Evolutionary conservation across 2,329 filamentous ascomycete species (phyloP).

Genomic region (Aspergillus sp.): DNA sequence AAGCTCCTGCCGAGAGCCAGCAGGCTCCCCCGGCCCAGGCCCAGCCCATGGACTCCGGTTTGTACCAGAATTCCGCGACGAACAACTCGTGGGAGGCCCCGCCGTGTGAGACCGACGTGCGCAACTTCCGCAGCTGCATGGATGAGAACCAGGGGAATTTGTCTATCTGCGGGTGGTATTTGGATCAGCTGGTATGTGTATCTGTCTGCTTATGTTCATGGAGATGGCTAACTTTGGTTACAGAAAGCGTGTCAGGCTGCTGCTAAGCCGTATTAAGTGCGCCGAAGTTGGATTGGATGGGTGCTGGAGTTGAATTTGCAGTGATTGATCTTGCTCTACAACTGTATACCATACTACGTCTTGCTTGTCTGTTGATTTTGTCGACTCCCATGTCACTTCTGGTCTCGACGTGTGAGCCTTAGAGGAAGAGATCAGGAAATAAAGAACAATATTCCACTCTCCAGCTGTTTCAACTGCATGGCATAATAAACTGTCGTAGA

Average conservation of each 20-base stretch:
- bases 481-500: no score
- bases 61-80: slow-evolving; percentile 42
- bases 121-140: slow-evolving; percentile 89
- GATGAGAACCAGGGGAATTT: slow-evolving; percentile 90
- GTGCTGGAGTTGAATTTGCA: slow-evolving; percentile 11
- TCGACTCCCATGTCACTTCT: slow-evolving; percentile 3
- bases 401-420: slow-evolving; percentile 3
- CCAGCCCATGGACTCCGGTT: slow-evolving; percentile 40
- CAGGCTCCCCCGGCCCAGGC: slow-evolving; percentile 45
- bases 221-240: slow-evolving; percentile 20
- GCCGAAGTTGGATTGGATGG: background rate
- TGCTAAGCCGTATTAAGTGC: slow-evolving; percentile 57
- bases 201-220: background rate
- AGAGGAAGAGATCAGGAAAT: slow-evolving; percentile 2
- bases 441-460: background rate
- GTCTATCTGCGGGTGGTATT: slow-evolving; percentile 94
- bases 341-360: slow-evolving; percentile 9
- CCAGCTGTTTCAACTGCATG: no score
- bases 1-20: slow-evolving; percentile 45
- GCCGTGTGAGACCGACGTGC: slow-evolving; percentile 71
- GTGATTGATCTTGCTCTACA: slow-evolving; percentile 11
- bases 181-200: slow-evolving; percentile 68
- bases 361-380: slow-evolving; percentile 2
- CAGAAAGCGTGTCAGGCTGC: slow-evolving; percentile 75
- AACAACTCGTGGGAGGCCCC: slow-evolving; percentile 38